Evolutionary conservation across 306 rosid species (phyloP).

Genomic region (Vachellia collinsii): DNA sequence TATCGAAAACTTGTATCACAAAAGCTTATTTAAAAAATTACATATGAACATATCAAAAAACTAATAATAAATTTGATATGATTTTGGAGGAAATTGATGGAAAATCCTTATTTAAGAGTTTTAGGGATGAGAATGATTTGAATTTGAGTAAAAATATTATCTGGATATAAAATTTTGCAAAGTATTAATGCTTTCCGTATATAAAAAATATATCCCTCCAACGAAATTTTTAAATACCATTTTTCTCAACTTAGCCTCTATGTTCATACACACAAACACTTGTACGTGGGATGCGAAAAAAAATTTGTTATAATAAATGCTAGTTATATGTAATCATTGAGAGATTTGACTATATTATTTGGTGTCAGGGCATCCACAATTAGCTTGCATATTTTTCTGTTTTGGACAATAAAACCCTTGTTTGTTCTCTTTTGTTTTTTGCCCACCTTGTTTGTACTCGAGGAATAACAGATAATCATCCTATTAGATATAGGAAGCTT

Average conservation of each 20-base stretch:
- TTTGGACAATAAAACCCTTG: neutral
- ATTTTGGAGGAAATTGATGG: too few species aligned
- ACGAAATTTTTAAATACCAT: too few species aligned
- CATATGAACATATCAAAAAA: neutral
- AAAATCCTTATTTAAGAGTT: too few species aligned
- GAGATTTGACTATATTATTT: conserved; percentile 45
- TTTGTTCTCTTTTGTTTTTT: too few species aligned
- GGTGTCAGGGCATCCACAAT: conserved; percentile 67
- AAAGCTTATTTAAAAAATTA: neutral
- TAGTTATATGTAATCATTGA: conserved; percentile 43
- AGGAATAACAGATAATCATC: conserved; percentile 34
- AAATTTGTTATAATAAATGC: neutral
- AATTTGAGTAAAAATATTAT: too few species aligned
- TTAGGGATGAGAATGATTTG: too few species aligned
- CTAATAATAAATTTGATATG: too few species aligned
- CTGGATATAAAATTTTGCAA: too few species aligned
- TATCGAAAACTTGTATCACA: neutral
- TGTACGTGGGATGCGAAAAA: neutral
- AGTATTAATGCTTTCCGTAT: too few species aligned
- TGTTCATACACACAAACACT: too few species aligned
- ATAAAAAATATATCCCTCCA: too few species aligned
- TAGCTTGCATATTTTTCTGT: neutral
- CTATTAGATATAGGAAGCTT: conserved; percentile 32
- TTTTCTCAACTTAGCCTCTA: too few species aligned
- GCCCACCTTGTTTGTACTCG: neutral